Conservation (phyloP, 352 stramenopile species). For the Globisporangium nagaii region DNA sequence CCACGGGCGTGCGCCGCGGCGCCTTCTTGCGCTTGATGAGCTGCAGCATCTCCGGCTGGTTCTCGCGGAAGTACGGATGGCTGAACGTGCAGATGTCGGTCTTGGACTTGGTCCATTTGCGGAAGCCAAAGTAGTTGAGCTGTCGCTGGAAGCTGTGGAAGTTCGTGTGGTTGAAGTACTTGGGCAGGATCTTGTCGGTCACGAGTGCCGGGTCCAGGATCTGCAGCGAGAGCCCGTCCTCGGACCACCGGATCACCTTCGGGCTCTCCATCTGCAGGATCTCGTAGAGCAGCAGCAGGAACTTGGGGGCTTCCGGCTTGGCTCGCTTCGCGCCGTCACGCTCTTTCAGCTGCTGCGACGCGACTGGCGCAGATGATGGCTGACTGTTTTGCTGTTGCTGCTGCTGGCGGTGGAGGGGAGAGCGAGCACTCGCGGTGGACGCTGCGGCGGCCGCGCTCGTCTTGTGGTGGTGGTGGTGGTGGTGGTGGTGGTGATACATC, state of each 20-base stretch:
- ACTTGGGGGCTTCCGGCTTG: slow-evolving; percentile 46
- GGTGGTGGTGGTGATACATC: no score
- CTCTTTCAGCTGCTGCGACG: neutral
- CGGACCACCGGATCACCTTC: slow-evolving; percentile 42
- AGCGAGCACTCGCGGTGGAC: no score
- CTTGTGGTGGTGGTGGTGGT: no score
- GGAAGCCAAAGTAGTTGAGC: slow-evolving; percentile 88
- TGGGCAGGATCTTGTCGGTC: slow-evolving; percentile 71
- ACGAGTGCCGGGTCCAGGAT: slow-evolving; percentile 42
- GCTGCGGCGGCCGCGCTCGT: neutral
- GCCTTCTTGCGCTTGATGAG: slow-evolving; percentile 82
- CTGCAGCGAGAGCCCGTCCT: slow-evolving; percentile 38
- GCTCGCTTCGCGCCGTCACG: slow-evolving; percentile 15
- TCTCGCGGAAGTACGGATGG: slow-evolving; percentile 69
- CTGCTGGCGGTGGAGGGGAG: neutral
- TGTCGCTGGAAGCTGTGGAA: slow-evolving; percentile 88
- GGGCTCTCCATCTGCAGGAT: slow-evolving; percentile 48
- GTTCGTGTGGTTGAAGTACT: slow-evolving; percentile 89
- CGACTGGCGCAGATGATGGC: neutral
- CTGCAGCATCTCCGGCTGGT: slow-evolving; percentile 67
- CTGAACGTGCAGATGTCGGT: slow-evolving; percentile 85
- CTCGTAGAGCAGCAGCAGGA: slow-evolving; percentile 46
- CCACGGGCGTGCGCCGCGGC: slow-evolving; percentile 29
- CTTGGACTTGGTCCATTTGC: slow-evolving; percentile 59
- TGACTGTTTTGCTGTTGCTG: slow-evolving; percentile 1